A percentile compares a stretch with the other conserved stretches of the same genome.
phyloP scores from a whole-genome alignment of 2,329 filamentous ascomycete species.

The Arachnomyces sp. region DNA sequence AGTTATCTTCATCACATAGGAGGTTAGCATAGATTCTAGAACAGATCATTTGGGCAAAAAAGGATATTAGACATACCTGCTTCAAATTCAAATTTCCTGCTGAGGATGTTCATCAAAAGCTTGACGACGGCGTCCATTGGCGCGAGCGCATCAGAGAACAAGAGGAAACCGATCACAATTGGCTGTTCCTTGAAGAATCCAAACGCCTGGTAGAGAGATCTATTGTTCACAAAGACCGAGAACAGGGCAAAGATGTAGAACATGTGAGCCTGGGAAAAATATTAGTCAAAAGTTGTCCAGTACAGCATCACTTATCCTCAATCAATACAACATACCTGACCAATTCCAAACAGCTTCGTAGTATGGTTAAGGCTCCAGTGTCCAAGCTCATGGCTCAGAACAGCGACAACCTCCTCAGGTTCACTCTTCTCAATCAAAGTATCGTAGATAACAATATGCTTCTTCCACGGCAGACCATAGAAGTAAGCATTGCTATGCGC shows the following conservation, averaged over 20 bases:
- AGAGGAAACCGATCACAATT: constrained; percentile 93
- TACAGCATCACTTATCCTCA: no score
- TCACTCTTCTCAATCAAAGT: constrained; percentile 94
- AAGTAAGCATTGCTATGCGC: constrained; percentile 92
- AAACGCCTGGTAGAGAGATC: constrained; percentile 81
- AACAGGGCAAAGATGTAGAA: constrained; percentile 97
- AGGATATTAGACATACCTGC: constrained; percentile 50
- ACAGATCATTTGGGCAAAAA: background rate
- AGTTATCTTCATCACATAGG: constrained; percentile 62
- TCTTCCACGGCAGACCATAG: constrained; percentile 97
- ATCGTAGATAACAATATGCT: constrained; percentile 99
- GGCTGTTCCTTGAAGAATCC: constrained; percentile 77
- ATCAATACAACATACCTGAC: constrained; percentile 51
- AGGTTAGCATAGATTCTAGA: constrained; percentile 16
- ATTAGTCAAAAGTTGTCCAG: constrained; percentile 2
- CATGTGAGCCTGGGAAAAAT: constrained; percentile 64
- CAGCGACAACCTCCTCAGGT: constrained; percentile 85
- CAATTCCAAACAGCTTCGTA: constrained; percentile 80
- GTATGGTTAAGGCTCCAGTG: constrained; percentile 97
- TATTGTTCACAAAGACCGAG: constrained; percentile 95
- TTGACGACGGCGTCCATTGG: constrained; percentile 94
- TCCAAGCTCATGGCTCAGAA: constrained; percentile 89
- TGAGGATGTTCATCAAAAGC: constrained; percentile 91
- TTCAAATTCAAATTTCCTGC: constrained; percentile 91
- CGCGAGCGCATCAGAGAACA: constrained; percentile 93